Percentiles rank a stretch among this genome's conserved stretches.
Conservation (phyloP, 2,329 filamentous ascomycete genomes). For the Epichloe amarillans region DNA sequence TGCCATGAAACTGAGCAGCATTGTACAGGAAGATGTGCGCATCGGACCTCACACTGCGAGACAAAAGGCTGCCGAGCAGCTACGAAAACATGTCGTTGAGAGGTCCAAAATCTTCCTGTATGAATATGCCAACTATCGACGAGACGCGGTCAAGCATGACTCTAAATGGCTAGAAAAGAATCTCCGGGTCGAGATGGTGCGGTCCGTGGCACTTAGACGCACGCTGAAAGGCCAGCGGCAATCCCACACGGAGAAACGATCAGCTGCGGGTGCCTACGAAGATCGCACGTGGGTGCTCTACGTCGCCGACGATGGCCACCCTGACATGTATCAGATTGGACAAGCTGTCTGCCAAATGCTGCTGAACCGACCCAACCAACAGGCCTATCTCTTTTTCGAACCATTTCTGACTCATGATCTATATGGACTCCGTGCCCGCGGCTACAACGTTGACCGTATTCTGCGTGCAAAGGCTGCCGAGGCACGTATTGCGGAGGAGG, state of each 20-base stretch:
- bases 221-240: slow-evolving; percentile 59
- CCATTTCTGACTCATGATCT: slow-evolving; percentile 80
- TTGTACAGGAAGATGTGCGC: slow-evolving; percentile 65
- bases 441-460: slow-evolving; percentile 95
- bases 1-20: slow-evolving; percentile 57
- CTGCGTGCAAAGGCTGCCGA: slow-evolving; percentile 78
- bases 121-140: slow-evolving; percentile 54
- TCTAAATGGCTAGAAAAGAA: slow-evolving; percentile 83
- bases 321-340: slow-evolving; percentile 85
- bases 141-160: slow-evolving; percentile 73
- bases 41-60: slow-evolving; percentile 55
- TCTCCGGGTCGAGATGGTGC: slow-evolving; percentile 63
- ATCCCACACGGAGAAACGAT: slow-evolving; percentile 60
- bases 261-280: slow-evolving; percentile 50
- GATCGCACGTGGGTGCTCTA: slow-evolving; percentile 54
- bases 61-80: slow-evolving; percentile 51
- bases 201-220: slow-evolving; percentile 62
- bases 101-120: slow-evolving; percentile 82
- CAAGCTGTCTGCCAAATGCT: slow-evolving; percentile 73
- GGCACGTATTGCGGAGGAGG: slow-evolving; percentile 72
- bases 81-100: slow-evolving; percentile 76
- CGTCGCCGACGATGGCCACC: slow-evolving; percentile 52
- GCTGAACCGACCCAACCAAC: slow-evolving; percentile 69
- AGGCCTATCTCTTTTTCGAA: slow-evolving; percentile 82
- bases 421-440: slow-evolving; percentile 67